Base-by-base conservation (phyloP, 768 basidiomycete species). In the Lactarius vividus region DNA sequence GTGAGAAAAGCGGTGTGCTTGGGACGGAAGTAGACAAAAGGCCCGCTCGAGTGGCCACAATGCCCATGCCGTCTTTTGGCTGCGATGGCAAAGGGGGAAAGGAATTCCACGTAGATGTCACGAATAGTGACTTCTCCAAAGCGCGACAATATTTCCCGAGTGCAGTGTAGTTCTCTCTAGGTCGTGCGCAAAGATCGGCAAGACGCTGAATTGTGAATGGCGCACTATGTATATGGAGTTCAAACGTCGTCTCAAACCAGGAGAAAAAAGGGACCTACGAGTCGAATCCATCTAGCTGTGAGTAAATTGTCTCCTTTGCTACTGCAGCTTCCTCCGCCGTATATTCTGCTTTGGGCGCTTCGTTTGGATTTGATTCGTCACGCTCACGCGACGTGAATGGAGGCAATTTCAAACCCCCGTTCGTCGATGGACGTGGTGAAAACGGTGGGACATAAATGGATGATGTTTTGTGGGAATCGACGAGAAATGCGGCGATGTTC, bases 181-280 rank as follows among this genome's bases (percentile, higher is more conserved):
- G 92, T 49, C 82, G 76, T 15, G 89, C 70, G 69, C 88, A 86
- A 29, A 96, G 85, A 73, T 96, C 94, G 73, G 91, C 92, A 15
- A 95, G 79, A 53, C 94, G 87, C 76, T 96, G 94, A 62, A 96
- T 89, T 10, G 94, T 95, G 75, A 96, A 96, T 2, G 94, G 94
- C 0, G 90, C 83, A 59, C 82, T 82, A 20, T 23, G 86, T 79
- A 61, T 52, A 15, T 26, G 44, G 18, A 3, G 39, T 35, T 62
- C 18, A 58, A 33, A 42, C 15, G 29, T 54, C 57, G 11, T 39
- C 35, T 9, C 11, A 10, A 40, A 23, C 57, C 49, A 53, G 42
- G 55, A 59, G 60, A 40, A 57, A 6, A 26, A 33, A 72, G 61
- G 39, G 58, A 80, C 85, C 57, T 71, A 92, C 92, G 82, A 82